A percentile compares a stretch with the other conserved stretches of the same genome.
Conservation (phyloP, 306 rosid genomes). For the Abrus precatorius region DNA sequence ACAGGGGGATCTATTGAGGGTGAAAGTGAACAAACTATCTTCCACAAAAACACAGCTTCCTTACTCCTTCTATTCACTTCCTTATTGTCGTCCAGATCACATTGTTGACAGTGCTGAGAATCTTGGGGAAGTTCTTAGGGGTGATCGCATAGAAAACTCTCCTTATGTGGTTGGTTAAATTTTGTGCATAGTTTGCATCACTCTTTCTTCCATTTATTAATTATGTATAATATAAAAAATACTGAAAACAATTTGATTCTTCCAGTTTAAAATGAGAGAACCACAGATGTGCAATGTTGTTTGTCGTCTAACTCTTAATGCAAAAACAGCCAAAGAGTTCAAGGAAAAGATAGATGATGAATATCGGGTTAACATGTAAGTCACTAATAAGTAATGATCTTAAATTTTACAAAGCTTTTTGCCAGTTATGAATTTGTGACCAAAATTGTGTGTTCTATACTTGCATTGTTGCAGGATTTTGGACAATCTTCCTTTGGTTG, state of each 20-base stretch:
- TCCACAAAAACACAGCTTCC: conserved; percentile 95
- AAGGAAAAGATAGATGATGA: conserved; percentile 90
- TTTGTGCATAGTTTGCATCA: not conserved
- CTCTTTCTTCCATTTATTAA: conserved; percentile 18
- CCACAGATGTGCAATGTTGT: conserved; percentile 83
- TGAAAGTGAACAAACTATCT: conserved; percentile 88
- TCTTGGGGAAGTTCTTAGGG: conserved; percentile 97
- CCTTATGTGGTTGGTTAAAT: conserved; percentile 72
- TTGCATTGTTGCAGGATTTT: conserved; percentile 68
- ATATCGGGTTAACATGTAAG: conserved; percentile 92
- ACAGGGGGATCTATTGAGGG: conserved; percentile 80
- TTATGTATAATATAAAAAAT: conserved; percentile 25
- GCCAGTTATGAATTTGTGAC: not conserved
- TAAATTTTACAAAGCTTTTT: conserved; percentile 4
- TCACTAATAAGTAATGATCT: conserved; percentile 22
- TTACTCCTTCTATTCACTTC: conserved; percentile 81
- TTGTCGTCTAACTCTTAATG: conserved; percentile 69
- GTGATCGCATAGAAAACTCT: conserved; percentile 91
- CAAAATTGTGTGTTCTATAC: not conserved
- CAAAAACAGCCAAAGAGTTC: conserved; percentile 69
- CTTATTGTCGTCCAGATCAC: conserved; percentile 75
- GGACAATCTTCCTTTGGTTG: conserved; percentile 90
- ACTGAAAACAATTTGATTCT: conserved; percentile 41
- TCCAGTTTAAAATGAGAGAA: conserved; percentile 91
- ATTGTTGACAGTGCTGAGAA: conserved; percentile 92